phyloP scores from a whole-genome alignment of 345 rosid genomes.

The Syzygium aromaticum region DNA sequence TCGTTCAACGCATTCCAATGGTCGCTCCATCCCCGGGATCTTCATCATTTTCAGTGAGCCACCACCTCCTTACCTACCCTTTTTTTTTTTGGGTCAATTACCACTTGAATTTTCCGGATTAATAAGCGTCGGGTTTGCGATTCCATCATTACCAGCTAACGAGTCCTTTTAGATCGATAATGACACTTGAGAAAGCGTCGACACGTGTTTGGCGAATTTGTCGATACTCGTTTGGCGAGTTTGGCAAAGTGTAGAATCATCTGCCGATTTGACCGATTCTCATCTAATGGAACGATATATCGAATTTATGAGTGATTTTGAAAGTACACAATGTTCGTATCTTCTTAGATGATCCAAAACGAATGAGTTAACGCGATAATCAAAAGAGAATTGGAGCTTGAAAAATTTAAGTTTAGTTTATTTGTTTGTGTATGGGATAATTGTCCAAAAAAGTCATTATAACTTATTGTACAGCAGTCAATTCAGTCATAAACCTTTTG shows the following conservation, averaged over 20 bases:
- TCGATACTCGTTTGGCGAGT: background rate
- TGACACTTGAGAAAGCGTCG: background rate
- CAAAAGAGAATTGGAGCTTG: no score
- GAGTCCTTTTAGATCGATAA: background rate
- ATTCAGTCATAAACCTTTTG: no score
- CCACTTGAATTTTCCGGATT: background rate
- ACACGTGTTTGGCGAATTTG: background rate
- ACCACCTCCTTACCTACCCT: background rate
- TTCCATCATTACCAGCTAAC: background rate
- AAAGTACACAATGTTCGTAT: background rate
- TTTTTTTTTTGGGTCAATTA: background rate
- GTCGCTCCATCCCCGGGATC: background rate
- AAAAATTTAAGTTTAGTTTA: no score
- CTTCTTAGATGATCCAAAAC: background rate
- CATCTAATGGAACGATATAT: background rate
- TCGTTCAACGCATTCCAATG: background rate
- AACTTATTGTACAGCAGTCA: no score
- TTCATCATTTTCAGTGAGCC: background rate
- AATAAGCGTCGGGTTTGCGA: background rate
- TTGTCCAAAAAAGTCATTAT: no score
- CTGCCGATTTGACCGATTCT: background rate
- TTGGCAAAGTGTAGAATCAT: background rate
- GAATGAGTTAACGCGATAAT: background rate
- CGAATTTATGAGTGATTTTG: background rate
- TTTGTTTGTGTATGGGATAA: no score